phyloP scores from a whole-genome alignment of 2,329 filamentous ascomycete species.

The Taxawa tesnikishii region DNA sequence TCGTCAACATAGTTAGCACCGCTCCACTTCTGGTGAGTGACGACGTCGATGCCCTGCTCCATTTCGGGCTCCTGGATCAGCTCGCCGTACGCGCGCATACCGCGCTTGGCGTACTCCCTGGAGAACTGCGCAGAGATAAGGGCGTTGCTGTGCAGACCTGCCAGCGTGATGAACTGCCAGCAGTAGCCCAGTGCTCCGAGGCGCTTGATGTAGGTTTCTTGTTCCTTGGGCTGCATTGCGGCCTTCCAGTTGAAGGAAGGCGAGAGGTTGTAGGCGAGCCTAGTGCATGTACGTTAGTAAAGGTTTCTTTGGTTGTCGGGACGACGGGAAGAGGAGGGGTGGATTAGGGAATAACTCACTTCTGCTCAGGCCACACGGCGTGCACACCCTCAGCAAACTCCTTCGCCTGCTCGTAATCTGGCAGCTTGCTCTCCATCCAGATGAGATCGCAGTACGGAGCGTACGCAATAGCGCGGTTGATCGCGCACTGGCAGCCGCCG shows the following conservation, averaged over 20 bases:
- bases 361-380: conserved; percentile 89
- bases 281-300: conserved; percentile 28
- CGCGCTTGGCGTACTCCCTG: conserved; percentile 63
- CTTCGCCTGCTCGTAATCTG: conserved; percentile 80
- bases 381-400: conserved; percentile 92
- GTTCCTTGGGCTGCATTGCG: conserved; percentile 80
- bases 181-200: conserved; percentile 84
- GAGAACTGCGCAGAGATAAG: conserved; percentile 86
- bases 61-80: conserved; percentile 97
- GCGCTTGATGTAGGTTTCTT: conserved; percentile 93
- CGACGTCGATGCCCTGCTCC: conserved; percentile 77
- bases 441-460: conserved; percentile 64
- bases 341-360: conserved; percentile 44
- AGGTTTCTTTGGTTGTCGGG: conserved; percentile 8
- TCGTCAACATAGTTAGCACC: conserved; percentile 93
- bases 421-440: conserved; percentile 99
- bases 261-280: conserved; percentile 93
- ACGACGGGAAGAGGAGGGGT: too few relatives aligned
- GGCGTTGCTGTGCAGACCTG: conserved; percentile 88
- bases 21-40: conserved; percentile 98
- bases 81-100: conserved; percentile 96
- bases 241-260: conserved; percentile 99
- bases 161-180: conserved; percentile 99
- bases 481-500: conserved; percentile 80
- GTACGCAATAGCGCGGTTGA: conserved; percentile 84